Evolutionary conservation across 495 filamentous ascomycete genomes (phyloP).

Genomic region (Annulohypoxylon maeteangense): DNA sequence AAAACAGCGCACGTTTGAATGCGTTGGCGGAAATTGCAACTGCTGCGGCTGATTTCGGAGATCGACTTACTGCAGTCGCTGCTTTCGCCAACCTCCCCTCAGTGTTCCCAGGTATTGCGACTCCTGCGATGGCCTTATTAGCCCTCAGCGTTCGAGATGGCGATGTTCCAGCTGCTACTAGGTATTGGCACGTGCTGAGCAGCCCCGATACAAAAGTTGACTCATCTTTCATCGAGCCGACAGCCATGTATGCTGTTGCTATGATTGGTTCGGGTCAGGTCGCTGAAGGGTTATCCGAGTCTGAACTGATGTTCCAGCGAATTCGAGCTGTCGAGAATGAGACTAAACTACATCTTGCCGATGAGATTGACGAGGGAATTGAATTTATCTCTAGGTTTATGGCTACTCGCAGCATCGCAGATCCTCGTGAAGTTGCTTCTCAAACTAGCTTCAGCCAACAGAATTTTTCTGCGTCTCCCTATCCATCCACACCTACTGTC

Average conservation of each 20-base stretch:
- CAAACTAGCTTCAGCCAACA: slow-evolving; percentile 45
- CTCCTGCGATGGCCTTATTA: slow-evolving; percentile 82
- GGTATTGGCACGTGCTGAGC: slow-evolving; percentile 79
- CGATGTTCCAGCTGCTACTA: slow-evolving; percentile 76
- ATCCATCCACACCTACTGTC: slow-evolving; percentile 49
- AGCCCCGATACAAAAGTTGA: slow-evolving; percentile 66
- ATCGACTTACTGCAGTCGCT: slow-evolving; percentile 72
- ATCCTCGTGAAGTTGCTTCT: slow-evolving; percentile 56
- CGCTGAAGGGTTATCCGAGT: slow-evolving; percentile 76
- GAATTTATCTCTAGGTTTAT: slow-evolving; percentile 85
- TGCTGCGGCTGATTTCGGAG: slow-evolving; percentile 80
- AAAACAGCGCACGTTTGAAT: slow-evolving; percentile 46
- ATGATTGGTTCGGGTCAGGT: slow-evolving; percentile 83
- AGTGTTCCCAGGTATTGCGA: slow-evolving; percentile 61
- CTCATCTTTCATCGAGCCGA: slow-evolving; percentile 80
- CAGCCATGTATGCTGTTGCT: slow-evolving; percentile 85
- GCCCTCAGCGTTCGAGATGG: slow-evolving; percentile 85
- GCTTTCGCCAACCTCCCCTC: slow-evolving; percentile 69
- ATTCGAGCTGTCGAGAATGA: slow-evolving; percentile 68
- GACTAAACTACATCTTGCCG: slow-evolving; percentile 64
- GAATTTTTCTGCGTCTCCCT: slow-evolving; percentile 50
- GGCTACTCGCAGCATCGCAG: slow-evolving; percentile 60
- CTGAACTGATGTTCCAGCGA: slow-evolving; percentile 83
- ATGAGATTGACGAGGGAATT: slow-evolving; percentile 87
- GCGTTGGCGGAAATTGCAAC: slow-evolving; percentile 60